phyloP scores from a whole-genome alignment of 1,139 yeast genomes.

The Saccharomycopsis crataegensis region DNA sequence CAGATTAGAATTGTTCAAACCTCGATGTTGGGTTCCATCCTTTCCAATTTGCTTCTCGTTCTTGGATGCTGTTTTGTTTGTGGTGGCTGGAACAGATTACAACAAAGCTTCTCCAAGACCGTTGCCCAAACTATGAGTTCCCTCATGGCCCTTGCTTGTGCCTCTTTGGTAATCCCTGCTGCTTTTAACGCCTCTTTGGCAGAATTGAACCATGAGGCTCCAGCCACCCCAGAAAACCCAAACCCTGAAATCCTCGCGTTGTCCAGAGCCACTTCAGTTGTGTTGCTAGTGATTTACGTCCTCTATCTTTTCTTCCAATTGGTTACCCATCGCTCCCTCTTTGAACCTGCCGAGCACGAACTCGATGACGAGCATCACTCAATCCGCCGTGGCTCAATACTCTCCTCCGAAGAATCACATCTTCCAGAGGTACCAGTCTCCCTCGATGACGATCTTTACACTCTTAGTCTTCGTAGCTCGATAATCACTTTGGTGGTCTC shows the following conservation, averaged over 20 bases:
- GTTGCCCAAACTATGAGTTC: slow-evolving; percentile 98
- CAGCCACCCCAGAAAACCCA: slow-evolving; percentile 32
- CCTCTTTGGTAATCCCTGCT: slow-evolving; percentile 87
- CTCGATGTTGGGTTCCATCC: slow-evolving; percentile 89
- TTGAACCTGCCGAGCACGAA: slow-evolving; percentile 38
- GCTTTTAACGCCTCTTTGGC: slow-evolving; percentile 74
- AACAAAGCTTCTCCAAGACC: slow-evolving; percentile 87
- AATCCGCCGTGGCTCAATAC: slow-evolving; percentile 3
- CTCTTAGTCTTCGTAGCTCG: slow-evolving; percentile 19
- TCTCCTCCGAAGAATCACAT: not conserved
- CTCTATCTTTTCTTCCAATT: slow-evolving; percentile 82
- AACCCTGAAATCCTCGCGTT: slow-evolving; percentile 56
- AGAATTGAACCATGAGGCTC: slow-evolving; percentile 37
- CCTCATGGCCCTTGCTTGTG: slow-evolving; percentile 82
- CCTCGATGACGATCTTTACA: slow-evolving; percentile 28
- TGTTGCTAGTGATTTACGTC: slow-evolving; percentile 66
- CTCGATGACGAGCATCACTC: slow-evolving; percentile 5
- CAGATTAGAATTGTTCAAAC: slow-evolving; percentile 95
- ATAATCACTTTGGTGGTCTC: slow-evolving; percentile 43
- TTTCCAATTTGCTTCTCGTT: slow-evolving; percentile 80
- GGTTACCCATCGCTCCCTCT: slow-evolving; percentile 67
- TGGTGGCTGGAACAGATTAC: slow-evolving; percentile 77
- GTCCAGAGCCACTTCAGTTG: slow-evolving; percentile 83
- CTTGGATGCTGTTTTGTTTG: slow-evolving; percentile 90
- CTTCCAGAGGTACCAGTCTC: slow-evolving; percentile 7